Evolutionary conservation across 257 asterid genomes (phyloP).

Genomic region (Catharanthus roseus): DNA sequence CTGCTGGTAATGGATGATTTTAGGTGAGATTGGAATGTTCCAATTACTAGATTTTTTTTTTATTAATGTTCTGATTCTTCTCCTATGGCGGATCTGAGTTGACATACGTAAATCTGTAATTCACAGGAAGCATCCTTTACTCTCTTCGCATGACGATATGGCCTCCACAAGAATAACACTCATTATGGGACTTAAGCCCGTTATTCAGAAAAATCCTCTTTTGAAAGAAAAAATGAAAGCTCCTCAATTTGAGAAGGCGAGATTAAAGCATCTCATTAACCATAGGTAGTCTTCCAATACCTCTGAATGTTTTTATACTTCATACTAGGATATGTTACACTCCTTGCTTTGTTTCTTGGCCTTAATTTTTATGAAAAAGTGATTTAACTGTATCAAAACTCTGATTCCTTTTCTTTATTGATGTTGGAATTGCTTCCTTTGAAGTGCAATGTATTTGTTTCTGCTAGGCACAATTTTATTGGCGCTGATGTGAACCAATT

Average conservation of each 20-base stretch:
- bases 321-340: too few relatives aligned
- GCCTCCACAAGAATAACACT: slow-evolving; percentile 45
- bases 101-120: not conserved
- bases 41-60: slow-evolving; percentile 2
- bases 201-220: slow-evolving; percentile 60
- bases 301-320: not conserved
- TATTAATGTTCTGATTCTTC: not conserved
- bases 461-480: not conserved
- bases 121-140: slow-evolving; percentile 49
- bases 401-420: too few relatives aligned
- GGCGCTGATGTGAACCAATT: slow-evolving; percentile 12
- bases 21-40: slow-evolving; percentile 41
- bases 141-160: slow-evolving; percentile 52
- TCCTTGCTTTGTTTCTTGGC: too few relatives aligned
- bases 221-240: slow-evolving; percentile 38
- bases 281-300: slow-evolving; percentile 47
- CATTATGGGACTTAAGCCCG: slow-evolving; percentile 31
- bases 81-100: slow-evolving; percentile 3
- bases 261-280: slow-evolving; percentile 67
- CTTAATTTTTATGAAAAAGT: too few relatives aligned
- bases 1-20: slow-evolving; percentile 59
- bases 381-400: too few relatives aligned
- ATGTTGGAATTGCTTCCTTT: too few relatives aligned
- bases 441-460: not conserved
- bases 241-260: slow-evolving; percentile 49